Evolutionary conservation across 495 filamentous ascomycete genomes (phyloP).

Genomic region (Podospora bellae-mahoneyi): DNA sequence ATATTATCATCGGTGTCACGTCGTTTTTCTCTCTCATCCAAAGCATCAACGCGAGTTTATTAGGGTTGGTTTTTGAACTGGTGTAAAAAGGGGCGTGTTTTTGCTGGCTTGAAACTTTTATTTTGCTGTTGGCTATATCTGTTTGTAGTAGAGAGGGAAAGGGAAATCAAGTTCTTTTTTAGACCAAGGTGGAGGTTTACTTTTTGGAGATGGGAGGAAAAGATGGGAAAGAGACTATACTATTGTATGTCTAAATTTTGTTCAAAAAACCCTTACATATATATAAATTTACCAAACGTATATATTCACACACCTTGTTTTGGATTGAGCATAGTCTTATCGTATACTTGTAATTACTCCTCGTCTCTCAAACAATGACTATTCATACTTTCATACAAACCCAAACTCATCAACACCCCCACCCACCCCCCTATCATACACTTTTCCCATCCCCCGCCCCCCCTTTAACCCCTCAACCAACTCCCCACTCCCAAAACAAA

Average conservation of each 20-base stretch:
- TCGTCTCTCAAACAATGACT: too few species aligned
- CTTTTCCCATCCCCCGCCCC: neutral
- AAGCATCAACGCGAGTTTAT: neutral
- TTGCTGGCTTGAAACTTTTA: neutral
- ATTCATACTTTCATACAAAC: too few species aligned
- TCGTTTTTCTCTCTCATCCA: neutral
- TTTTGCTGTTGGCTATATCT: neutral
- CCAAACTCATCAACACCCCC: neutral
- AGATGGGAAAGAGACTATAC: neutral
- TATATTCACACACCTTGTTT: neutral
- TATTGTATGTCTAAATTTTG: neutral
- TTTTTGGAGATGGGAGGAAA: neutral
- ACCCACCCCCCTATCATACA: neutral
- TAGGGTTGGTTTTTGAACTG: neutral
- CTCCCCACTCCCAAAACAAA: conserved; percentile 68
- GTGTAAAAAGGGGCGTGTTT: neutral
- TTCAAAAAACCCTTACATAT: neutral
- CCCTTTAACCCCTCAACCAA: conserved; percentile 16
- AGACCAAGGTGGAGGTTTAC: neutral
- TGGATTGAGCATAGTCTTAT: too few species aligned
- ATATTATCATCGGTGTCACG: neutral
- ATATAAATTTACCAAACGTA: neutral
- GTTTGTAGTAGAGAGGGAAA: neutral
- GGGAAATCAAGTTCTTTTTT: neutral
- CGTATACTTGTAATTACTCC: too few species aligned